phyloP scores from a whole-genome alignment of 208 protist species.

The Phytomonas francai region DNA sequence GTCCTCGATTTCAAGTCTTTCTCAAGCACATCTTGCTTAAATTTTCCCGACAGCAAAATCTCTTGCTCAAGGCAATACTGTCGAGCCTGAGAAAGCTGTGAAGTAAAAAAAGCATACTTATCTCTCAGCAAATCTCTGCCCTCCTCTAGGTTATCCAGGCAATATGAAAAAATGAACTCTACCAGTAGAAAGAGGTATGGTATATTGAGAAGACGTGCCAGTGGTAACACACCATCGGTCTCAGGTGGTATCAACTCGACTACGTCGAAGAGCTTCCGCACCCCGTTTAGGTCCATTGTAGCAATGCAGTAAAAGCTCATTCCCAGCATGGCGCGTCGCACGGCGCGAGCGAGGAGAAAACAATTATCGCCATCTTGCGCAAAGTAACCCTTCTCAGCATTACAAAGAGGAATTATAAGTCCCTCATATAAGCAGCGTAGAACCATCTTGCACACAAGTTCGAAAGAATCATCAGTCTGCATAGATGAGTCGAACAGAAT shows the following conservation, averaged over 20 bases:
- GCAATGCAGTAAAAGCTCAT: slow-evolving; percentile 29
- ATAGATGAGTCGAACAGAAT: slow-evolving; percentile 14
- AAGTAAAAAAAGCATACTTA: background rate
- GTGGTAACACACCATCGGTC: background rate
- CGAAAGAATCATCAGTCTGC: background rate
- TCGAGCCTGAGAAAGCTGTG: slow-evolving; percentile 11
- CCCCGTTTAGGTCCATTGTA: slow-evolving; percentile 22
- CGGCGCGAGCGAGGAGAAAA: slow-evolving; percentile 16
- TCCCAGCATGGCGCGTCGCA: slow-evolving; percentile 28
- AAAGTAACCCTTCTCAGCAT: background rate
- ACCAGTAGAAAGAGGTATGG: slow-evolving; percentile 57
- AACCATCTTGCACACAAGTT: background rate
- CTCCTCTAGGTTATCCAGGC: slow-evolving; percentile 3
- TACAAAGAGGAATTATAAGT: background rate
- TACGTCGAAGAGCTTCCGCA: slow-evolving; percentile 14
- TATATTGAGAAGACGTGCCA: slow-evolving; percentile 16
- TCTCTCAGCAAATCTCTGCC: background rate
- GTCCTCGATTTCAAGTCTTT: slow-evolving; percentile 14
- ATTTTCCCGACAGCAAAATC: slow-evolving; percentile 4
- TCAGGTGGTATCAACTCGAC: background rate
- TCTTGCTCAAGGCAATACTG: slow-evolving; percentile 19
- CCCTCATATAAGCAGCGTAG: background rate
- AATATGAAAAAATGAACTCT: slow-evolving; percentile 41
- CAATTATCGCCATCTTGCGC: slow-evolving; percentile 15
- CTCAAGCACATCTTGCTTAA: slow-evolving; percentile 14